Evolutionary conservation across 2,329 filamentous ascomycete species (phyloP), one percentile per base, ranked within the genome.

Genomic region (Colletotrichum simmondsii): DNA sequence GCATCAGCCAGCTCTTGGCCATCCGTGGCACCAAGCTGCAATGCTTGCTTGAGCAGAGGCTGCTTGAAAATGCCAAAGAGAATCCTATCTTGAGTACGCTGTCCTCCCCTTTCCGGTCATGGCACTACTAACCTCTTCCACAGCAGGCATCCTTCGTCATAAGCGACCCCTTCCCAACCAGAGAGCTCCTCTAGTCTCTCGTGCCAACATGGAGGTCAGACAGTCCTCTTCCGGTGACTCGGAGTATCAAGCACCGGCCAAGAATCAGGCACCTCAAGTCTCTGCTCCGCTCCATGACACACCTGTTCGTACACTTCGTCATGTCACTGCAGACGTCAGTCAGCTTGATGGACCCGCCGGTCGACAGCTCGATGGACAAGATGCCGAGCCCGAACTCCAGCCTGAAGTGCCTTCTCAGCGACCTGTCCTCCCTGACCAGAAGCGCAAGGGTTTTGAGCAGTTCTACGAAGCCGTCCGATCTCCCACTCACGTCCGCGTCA

Each of bases 401-500:
- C 14, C 52, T 37, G 65, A 72, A 46, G 37, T 24, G 12, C 71
- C 37, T 22, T 19, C 42, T 19, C 74, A 75, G 83, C 54, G 60
- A 52, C 46, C 70, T 30, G 22, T 56, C 19, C 70, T 72, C 10
- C 70, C 70, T 32, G 87, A 88, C 30, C 90, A 92, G 78, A 87
- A 88, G 75, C 87, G 87, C 42, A 90, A 92, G 78, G 91, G 91
- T n/a, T 93, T 93, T 76, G 88, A 91, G 79, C 86, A 88, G 65
- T 93, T 93, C 78, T 92, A 91, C 82, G 90, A 91, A 78, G 90
- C 91, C 12, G 91, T 92, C n/a, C 87, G 90, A 5, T 93, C 91
- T 42, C 91, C 91, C 8, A 91, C 90, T 16, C 90, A 92, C 79
- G 87, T 92, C 74, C 88, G 91, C 19, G 91, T 93, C 62, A 93